These are phyloP conservation scores for Taxawa tesnikishii DNA, from an alignment of 2,329 filamentous ascomycete genomes.

Conservation along the genomic window DNA sequence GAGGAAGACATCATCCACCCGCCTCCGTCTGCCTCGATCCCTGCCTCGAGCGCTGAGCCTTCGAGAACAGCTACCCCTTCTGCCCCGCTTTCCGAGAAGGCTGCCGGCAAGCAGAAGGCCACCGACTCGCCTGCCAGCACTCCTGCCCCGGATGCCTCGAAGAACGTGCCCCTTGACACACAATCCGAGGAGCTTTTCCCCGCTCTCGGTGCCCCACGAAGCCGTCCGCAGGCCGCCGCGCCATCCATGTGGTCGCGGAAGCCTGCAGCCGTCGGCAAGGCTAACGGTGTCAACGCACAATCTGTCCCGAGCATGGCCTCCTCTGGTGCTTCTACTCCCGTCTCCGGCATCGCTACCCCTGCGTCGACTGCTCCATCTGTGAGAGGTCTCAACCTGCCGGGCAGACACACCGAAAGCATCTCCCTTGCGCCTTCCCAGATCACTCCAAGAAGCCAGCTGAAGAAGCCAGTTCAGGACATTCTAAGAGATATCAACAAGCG, in stretches of 20 bases:
- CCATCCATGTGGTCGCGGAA: slow-evolving; percentile 70
- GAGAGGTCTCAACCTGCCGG: slow-evolving; percentile 60
- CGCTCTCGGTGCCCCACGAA: slow-evolving; percentile 67
- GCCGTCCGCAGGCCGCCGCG: slow-evolving; percentile 44
- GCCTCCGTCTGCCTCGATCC: slow-evolving; percentile 33
- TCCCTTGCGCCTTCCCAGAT: slow-evolving; percentile 65
- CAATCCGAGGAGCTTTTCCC: slow-evolving; percentile 88
- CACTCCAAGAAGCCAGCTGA: slow-evolving; percentile 63
- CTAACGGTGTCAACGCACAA: slow-evolving; percentile 43
- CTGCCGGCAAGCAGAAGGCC: slow-evolving; percentile 54
- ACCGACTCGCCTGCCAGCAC: slow-evolving; percentile 13
- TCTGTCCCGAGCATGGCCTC: slow-evolving; percentile 34
- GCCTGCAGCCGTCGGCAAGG: slow-evolving; percentile 36
- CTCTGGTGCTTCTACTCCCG: slow-evolving; percentile 51
- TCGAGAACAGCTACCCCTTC: slow-evolving; percentile 36
- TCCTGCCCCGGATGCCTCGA: slow-evolving; percentile 16
- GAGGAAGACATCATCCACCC: slow-evolving; percentile 58
- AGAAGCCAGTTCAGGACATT: slow-evolving; percentile 73
- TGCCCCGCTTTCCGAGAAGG: slow-evolving; percentile 46
- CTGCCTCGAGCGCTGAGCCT: slow-evolving; percentile 20
- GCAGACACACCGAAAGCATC: slow-evolving; percentile 68
- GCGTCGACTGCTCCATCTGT: slow-evolving; percentile 38
- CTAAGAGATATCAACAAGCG: slow-evolving; percentile 86
- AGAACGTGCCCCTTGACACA: slow-evolving; percentile 51
- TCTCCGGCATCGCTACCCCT: slow-evolving; percentile 40